Conservation (phyloP, 2,329 filamentous ascomycete species). For the Xylariaceae sp. region DNA sequence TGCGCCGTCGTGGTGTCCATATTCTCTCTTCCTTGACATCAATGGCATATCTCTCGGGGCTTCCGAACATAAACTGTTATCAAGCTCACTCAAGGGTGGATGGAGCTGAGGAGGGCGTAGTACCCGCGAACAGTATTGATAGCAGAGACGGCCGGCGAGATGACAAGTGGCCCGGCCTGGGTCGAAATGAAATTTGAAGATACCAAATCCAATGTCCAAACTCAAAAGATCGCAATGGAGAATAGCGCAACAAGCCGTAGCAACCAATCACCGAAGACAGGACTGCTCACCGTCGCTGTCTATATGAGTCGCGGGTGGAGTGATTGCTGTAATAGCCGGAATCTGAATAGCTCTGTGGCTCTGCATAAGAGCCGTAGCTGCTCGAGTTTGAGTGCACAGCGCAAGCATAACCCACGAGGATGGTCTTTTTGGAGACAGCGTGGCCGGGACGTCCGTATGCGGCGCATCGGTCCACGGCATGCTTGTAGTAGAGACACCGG, state of each 20-base stretch:
- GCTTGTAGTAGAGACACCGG: slow-evolving; percentile 83
- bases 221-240: slow-evolving; percentile 42
- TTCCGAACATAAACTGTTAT: slow-evolving; percentile 11
- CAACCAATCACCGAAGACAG: slow-evolving; percentile 49
- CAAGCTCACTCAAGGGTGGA: slow-evolving; percentile 21
- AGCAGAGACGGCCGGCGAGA: slow-evolving; percentile 46
- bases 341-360: slow-evolving; percentile 48
- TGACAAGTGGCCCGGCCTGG: slow-evolving; percentile 29
- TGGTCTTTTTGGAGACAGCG: slow-evolving; percentile 67
- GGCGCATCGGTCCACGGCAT: slow-evolving; percentile 79
- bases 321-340: slow-evolving; percentile 53
- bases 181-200: slow-evolving; percentile 45
- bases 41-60: slow-evolving; percentile 1
- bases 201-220: slow-evolving; percentile 47
- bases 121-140: slow-evolving; percentile 46
- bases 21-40: slow-evolving; percentile 10
- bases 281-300: slow-evolving; percentile 50
- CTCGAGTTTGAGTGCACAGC: slow-evolving; percentile 45
- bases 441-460: slow-evolving; percentile 74
- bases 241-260: slow-evolving; percentile 40
- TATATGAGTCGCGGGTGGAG: slow-evolving; percentile 42
- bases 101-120: slow-evolving; percentile 40
- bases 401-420: slow-evolving; percentile 82
- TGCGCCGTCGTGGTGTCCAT: slow-evolving; percentile 23
- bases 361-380: slow-evolving; percentile 39